Conservation (phyloP, 148 eudicot genomes). For the Agrostemma githago region DNA sequence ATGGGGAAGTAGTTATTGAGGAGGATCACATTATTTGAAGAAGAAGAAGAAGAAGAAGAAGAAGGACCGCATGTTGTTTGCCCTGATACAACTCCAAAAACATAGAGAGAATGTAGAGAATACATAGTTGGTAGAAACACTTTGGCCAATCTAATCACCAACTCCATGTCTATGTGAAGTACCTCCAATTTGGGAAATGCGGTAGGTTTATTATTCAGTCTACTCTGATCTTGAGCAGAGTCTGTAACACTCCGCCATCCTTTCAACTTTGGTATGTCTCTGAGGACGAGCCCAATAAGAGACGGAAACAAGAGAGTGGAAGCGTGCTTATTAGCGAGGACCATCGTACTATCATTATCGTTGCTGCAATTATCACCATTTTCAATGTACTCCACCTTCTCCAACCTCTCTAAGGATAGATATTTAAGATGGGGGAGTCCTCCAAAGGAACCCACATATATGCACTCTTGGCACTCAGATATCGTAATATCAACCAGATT, state of each 20-base stretch:
- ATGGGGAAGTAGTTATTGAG: conserved; percentile 5
- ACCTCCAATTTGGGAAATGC: conserved; percentile 12
- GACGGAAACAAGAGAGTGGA: conserved; percentile 5
- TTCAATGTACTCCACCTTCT: conserved; percentile 17
- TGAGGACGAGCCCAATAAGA: background rate
- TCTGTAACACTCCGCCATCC: conserved; percentile 3
- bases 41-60: no score
- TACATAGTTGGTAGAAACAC: background rate
- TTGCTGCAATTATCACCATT: background rate
- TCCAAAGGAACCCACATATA: conserved; percentile 13
- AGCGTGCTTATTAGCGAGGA: background rate
- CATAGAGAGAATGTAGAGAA: background rate
- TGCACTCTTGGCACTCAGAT: background rate
- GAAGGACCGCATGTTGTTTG: no score
- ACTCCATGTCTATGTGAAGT: background rate
- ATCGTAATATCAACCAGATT: background rate
- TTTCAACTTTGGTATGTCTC: background rate
- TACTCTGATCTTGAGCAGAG: background rate
- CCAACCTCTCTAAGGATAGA: background rate
- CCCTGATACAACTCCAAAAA: background rate
- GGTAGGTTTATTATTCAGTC: background rate
- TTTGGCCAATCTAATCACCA: background rate
- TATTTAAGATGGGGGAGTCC: conserved; percentile 12
- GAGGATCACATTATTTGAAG: background rate
- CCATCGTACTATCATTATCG: background rate